Evolutionary conservation across 2,329 filamentous ascomycete genomes (phyloP), one percentile per base, ranked within the genome.

Genomic region (Cladosporium sp.): DNA sequence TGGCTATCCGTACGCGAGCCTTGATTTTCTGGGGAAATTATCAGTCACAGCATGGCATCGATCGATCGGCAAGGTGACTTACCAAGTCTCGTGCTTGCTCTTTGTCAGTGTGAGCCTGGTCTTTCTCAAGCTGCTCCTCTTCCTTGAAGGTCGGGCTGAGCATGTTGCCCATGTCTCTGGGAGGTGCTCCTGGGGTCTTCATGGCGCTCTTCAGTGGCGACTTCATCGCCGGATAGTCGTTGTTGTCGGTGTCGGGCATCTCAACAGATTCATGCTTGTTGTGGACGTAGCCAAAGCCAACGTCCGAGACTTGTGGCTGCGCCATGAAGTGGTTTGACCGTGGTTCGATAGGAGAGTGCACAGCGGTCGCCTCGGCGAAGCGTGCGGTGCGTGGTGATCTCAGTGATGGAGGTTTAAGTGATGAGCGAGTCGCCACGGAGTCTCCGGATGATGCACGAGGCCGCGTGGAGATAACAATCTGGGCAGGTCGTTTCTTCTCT

Each of bases 81-180:
- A 97, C 94, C 77, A 97, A 75, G 77, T 98, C 94, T 73, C 88
- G 89, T 34, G 86, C 91, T 80, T 98, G 94, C 76, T 94, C 87
- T 80, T 93, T 91, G 66, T 97, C 93, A 0, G 94, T 94, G 68
- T 83, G 78, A 65, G 84, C 84, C 77, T 98, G 94, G 61, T 89
- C 86, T 83, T 94, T 93, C 81, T 97, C 94, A 34, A 98, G 65
- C 8, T 56, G 48, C 10, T 88, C 86, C 82, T 93, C 92, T 80
- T 97, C 93, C 39, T 97, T 81, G 78, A 97, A 98, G 0, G 93
- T 97, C 48, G 94, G 93, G 79, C 93, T 97, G 70, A 97, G 81
- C 23, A 91, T 91, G 77, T 94, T 95, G 43, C 69, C 68, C 62
- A 93, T 80, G 67, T 85, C 86, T 73, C 89, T 86, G 30, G 86